Conservation (phyloP, 73 alveolate species). For the Blepharisma japonicum region DNA sequence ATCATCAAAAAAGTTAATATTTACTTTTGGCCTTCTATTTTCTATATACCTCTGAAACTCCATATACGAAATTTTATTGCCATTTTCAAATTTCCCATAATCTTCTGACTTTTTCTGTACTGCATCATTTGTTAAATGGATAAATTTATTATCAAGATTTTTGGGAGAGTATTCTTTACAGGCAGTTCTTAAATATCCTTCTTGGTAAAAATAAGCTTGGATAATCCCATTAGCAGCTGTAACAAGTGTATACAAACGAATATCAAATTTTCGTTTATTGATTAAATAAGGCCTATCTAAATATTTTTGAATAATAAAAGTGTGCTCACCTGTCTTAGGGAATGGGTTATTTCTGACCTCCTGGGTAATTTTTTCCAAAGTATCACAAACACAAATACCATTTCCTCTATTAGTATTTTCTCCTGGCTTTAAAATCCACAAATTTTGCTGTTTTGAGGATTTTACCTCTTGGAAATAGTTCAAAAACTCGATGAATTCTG, state of each 20-base stretch:
- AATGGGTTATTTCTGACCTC: constrained; percentile 36
- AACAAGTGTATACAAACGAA: constrained; percentile 79
- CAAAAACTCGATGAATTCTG: constrained; percentile 48
- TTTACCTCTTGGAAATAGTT: constrained; percentile 23
- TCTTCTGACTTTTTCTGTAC: constrained; percentile 86
- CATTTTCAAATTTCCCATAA: constrained; percentile 94
- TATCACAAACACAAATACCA: constrained; percentile 40
- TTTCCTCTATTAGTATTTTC: constrained; percentile 60
- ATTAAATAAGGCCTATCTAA: constrained; percentile 91
- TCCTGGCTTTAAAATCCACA: constrained; percentile 63
- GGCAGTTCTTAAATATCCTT: constrained; percentile 80
- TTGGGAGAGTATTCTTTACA: constrained; percentile 63
- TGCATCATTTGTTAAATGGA: constrained; percentile 97
- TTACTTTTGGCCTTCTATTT: neutral
- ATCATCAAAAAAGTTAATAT: neutral
- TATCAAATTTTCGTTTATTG: constrained; percentile 93
- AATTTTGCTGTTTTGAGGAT: constrained; percentile 21
- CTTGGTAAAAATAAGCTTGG: constrained; percentile 70
- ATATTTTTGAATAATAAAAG: constrained; percentile 85
- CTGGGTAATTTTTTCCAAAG: constrained; percentile 28
- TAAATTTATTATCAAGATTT: constrained; percentile 51
- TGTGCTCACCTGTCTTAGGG: constrained; percentile 42
- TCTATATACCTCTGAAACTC: constrained; percentile 78
- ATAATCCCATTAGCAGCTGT: constrained; percentile 67
- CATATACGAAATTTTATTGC: constrained; percentile 68